phyloP scores from a whole-genome alignment of 768 basidiomycete species.

The Rhodotorula kratochvilovae region DNA sequence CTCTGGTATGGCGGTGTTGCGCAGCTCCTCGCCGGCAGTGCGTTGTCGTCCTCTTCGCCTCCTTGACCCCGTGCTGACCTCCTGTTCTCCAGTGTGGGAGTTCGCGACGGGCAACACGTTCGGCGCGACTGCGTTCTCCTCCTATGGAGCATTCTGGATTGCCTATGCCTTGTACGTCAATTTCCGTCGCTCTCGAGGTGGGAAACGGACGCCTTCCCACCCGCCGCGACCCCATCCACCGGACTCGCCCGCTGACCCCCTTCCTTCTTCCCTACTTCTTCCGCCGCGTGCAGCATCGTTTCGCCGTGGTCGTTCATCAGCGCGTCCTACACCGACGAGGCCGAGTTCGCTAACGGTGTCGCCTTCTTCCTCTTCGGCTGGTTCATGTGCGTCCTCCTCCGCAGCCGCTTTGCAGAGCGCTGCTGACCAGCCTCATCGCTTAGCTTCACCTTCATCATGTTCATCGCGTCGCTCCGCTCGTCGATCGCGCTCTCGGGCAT shows the following conservation, averaged over 20 bases:
- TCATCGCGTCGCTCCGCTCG: slow-evolving; percentile 47
- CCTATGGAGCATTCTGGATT: slow-evolving; percentile 85
- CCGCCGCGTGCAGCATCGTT: slow-evolving; percentile 56
- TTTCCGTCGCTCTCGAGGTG: too few relatives aligned
- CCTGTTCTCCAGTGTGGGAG: slow-evolving; percentile 42
- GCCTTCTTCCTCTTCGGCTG: slow-evolving; percentile 56
- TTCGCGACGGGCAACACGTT: slow-evolving; percentile 49
- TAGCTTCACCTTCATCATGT: slow-evolving; percentile 47
- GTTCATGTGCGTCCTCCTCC: slow-evolving; percentile 10
- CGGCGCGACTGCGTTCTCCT: slow-evolving; percentile 20
- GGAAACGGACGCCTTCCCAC: too few relatives aligned
- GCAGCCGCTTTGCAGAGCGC: too few relatives aligned
- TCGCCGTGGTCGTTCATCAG: slow-evolving; percentile 64
- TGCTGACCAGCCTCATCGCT: too few relatives aligned
- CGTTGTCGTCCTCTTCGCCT: background rate
- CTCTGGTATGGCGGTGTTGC: slow-evolving; percentile 31
- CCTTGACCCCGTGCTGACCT: too few relatives aligned
- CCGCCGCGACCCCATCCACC: too few relatives aligned
- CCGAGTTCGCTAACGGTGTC: slow-evolving; percentile 58
- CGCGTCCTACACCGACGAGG: slow-evolving; percentile 53
- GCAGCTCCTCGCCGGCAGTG: slow-evolving; percentile 42
- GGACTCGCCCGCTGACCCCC: too few relatives aligned
- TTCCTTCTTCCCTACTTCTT: background rate
- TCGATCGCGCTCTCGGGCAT: slow-evolving; percentile 48
- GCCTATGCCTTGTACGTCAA: slow-evolving; percentile 42